These are phyloP conservation scores for Castanea mollissima DNA, from an alignment of 306 rosid species.

Conservation along the genomic window DNA sequence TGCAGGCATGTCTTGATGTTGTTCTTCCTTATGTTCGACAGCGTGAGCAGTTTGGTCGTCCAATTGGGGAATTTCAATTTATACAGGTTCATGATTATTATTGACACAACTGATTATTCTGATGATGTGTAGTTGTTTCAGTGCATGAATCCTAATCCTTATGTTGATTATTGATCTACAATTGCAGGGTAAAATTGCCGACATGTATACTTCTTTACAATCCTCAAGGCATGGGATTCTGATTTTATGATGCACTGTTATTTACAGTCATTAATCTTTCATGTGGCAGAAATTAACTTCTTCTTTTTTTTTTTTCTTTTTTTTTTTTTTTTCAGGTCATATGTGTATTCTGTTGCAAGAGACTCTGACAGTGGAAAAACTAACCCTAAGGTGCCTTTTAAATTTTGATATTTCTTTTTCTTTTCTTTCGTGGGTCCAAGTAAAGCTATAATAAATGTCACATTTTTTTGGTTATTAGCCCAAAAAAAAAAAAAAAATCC, in stretches of 20 bases:
- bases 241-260: conserved; percentile 9
- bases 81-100: conserved; percentile 60
- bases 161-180: conserved; percentile 11
- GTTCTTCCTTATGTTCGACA: conserved; percentile 88
- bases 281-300: conserved; percentile 11
- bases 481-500: no score
- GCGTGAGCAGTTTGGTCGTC: conserved; percentile 95
- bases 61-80: conserved; percentile 95
- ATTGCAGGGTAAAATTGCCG: conserved; percentile 88
- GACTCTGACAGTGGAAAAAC: conserved; percentile 84
- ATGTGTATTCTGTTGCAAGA: conserved; percentile 93
- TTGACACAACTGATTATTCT: conserved; percentile 5
- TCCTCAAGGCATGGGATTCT: conserved; percentile 70
- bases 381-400: conserved; percentile 65
- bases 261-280: conserved; percentile 2
- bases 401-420: conserved; percentile 2
- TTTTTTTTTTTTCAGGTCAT: conserved; percentile 60
- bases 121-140: not conserved
- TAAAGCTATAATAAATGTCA: not conserved
- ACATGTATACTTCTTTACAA: conserved; percentile 89
- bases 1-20: conserved; percentile 94
- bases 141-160: conserved; percentile 16
- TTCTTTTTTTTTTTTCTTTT: conserved; percentile 23
- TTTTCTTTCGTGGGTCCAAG: not conserved
- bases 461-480: not conserved